These are phyloP conservation scores for Geotrichum fermentans DNA, from an alignment of 1,139 yeast genomes.

Conservation along the genomic window DNA sequence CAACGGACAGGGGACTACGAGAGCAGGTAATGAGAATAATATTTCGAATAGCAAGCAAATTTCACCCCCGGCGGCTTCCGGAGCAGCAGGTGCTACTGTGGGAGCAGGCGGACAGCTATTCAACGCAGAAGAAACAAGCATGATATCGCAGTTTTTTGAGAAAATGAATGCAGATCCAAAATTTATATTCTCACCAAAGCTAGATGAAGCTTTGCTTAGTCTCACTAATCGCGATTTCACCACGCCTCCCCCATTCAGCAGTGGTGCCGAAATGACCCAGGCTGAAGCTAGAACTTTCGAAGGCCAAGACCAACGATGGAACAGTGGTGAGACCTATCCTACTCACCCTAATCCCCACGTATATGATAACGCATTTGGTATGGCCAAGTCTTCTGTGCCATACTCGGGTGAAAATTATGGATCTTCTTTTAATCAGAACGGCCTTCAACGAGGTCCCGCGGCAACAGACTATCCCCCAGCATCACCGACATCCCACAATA, in stretches of 20 bases:
- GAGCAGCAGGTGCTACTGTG: neutral
- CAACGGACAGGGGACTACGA: neutral
- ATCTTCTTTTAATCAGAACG: neutral
- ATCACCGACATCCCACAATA: no score
- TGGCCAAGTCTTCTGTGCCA: neutral
- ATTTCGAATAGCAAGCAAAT: neutral
- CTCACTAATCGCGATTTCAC: slow-evolving; percentile 10
- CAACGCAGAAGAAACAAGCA: slow-evolving; percentile 37
- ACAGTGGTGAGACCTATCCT: neutral
- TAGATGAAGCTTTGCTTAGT: slow-evolving; percentile 19
- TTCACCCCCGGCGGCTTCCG: neutral
- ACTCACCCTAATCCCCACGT: neutral
- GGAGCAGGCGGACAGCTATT: slow-evolving; percentile 28
- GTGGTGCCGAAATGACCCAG: neutral
- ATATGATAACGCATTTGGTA: no score
- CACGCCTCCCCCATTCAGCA: slow-evolving; percentile 13
- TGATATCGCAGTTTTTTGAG: slow-evolving; percentile 38
- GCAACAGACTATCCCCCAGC: no score
- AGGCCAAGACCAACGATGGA: neutral
- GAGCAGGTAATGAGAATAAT: neutral
- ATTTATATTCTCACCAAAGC: slow-evolving; percentile 35
- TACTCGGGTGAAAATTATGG: neutral
- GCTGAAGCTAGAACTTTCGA: neutral
- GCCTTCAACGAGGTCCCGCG: neutral
- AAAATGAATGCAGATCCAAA: slow-evolving; percentile 39